phyloP scores from a whole-genome alignment of 2,329 filamentous ascomycete genomes.

The Claviceps digitariae region DNA sequence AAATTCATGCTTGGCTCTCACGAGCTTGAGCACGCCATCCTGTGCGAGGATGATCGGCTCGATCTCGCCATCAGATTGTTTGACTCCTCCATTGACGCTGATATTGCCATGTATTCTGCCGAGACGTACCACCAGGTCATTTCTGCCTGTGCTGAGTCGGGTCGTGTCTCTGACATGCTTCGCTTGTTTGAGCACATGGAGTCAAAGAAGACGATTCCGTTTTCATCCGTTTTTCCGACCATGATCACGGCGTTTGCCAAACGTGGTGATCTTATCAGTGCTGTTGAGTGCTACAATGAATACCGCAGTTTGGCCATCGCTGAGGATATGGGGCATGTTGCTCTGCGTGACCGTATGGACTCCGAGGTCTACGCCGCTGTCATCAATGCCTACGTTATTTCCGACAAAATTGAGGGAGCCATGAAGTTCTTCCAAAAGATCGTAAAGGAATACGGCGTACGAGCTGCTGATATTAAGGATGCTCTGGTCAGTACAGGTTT shows the following conservation, averaged over 20 bases:
- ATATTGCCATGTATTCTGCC: conserved; percentile 55
- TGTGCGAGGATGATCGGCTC: conserved; percentile 77
- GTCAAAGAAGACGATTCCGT: conserved; percentile 55
- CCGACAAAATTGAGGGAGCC: conserved; percentile 67
- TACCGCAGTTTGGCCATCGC: conserved; percentile 82
- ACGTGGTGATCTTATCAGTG: conserved; percentile 68
- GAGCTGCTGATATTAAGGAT: conserved; percentile 52
- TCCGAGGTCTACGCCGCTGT: conserved; percentile 81
- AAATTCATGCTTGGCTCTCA: conserved; percentile 83
- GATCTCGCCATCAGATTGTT: conserved; percentile 79
- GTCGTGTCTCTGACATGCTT: conserved; percentile 77
- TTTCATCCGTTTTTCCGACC: conserved; percentile 70
- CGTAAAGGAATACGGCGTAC: conserved; percentile 44
- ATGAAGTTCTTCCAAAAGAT: conserved; percentile 78
- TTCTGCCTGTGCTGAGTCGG: conserved; percentile 70
- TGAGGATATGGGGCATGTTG: conserved; percentile 59
- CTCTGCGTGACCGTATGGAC: conserved; percentile 60
- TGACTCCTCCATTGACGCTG: conserved; percentile 53
- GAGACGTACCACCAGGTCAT: conserved; percentile 79
- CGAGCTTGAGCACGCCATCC: conserved; percentile 74
- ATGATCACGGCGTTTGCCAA: conserved; percentile 93
- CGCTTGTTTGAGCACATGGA: conserved; percentile 90
- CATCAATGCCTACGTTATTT: conserved; percentile 75
- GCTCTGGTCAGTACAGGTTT: conserved; percentile 61
- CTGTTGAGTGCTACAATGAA: conserved; percentile 90